Evolutionary conservation across 495 filamentous ascomycete genomes (phyloP).

Genomic region (Daldinia bambusicola): DNA sequence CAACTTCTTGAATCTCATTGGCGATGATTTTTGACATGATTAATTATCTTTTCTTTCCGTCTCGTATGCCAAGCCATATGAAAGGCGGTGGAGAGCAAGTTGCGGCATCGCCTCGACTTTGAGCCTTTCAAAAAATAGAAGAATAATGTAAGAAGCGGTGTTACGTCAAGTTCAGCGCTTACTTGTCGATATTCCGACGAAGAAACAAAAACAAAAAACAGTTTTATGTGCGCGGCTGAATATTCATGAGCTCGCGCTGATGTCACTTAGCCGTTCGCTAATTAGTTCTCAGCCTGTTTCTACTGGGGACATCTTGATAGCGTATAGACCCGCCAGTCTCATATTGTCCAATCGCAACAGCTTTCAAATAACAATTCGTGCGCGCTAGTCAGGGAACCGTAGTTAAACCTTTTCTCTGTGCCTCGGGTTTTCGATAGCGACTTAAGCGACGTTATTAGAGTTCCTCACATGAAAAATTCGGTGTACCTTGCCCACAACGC

Average conservation of each 20-base stretch:
- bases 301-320: background rate
- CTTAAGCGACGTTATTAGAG: background rate
- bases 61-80: conserved; percentile 7
- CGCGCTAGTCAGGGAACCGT: background rate
- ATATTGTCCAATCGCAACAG: background rate
- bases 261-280: background rate
- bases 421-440: background rate
- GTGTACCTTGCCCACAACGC: background rate
- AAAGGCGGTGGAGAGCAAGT: background rate
- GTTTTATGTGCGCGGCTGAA: conserved; percentile 2
- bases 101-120: conserved; percentile 5
- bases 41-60: conserved; percentile 9
- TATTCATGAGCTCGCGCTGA: background rate
- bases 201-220: background rate
- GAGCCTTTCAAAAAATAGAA: background rate
- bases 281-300: conserved; percentile 1
- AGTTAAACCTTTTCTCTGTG: background rate
- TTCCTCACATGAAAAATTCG: conserved; percentile 10
- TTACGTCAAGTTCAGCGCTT: conserved; percentile 25
- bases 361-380: background rate
- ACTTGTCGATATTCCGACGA: background rate
- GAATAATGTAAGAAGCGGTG: background rate
- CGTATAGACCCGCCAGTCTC: background rate
- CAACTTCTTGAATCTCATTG: conserved; percentile 29
- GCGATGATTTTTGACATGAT: background rate